Evolutionary conservation across 2,329 filamentous ascomycete genomes (phyloP).

Genomic region (Xylaria arbuscula): DNA sequence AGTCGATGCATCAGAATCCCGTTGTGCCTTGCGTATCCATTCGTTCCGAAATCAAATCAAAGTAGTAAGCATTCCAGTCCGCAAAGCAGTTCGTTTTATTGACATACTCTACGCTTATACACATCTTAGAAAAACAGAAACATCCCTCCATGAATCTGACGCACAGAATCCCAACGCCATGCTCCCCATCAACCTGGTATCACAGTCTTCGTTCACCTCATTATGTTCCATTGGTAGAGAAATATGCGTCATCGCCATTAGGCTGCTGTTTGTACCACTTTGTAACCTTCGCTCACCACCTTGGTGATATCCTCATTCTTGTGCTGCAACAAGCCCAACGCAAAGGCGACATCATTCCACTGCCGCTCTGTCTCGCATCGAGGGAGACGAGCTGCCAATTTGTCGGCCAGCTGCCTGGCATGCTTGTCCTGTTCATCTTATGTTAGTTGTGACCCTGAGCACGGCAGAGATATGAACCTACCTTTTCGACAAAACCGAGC

Average conservation of each 20-base stretch:
- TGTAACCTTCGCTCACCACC: slow-evolving; percentile 79
- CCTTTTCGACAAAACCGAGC: slow-evolving; percentile 97
- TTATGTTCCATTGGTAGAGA: slow-evolving; percentile 9
- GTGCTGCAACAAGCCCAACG: slow-evolving; percentile 87
- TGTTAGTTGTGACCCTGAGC: slow-evolving; percentile 2
- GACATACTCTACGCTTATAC: slow-evolving; percentile 9
- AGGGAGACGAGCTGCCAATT: slow-evolving; percentile 85
- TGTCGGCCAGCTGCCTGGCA: slow-evolving; percentile 91
- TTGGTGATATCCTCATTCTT: slow-evolving; percentile 92
- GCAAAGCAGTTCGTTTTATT: slow-evolving; percentile 3
- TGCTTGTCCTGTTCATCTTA: slow-evolving; percentile 82
- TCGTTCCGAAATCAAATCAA: too few species aligned
- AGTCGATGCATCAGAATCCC: too few species aligned
- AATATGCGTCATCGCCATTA: slow-evolving; percentile 14
- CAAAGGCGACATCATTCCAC: slow-evolving; percentile 98
- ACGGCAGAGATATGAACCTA: slow-evolving; percentile 53
- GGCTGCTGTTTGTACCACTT: slow-evolving; percentile 72
- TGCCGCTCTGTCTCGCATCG: slow-evolving; percentile 93
- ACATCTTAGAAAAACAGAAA: background rate
- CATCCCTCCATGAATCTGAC: background rate
- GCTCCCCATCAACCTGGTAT: slow-evolving; percentile 34
- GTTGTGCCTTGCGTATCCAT: too few species aligned
- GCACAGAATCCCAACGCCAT: slow-evolving; percentile 21
- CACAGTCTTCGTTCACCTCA: slow-evolving; percentile 12
- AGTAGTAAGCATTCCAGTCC: too few species aligned